Percentiles rank a stretch among this genome's conserved stretches.
Conservation (phyloP, 352 stramenopile species). For the Pythium brachiatum region DNA sequence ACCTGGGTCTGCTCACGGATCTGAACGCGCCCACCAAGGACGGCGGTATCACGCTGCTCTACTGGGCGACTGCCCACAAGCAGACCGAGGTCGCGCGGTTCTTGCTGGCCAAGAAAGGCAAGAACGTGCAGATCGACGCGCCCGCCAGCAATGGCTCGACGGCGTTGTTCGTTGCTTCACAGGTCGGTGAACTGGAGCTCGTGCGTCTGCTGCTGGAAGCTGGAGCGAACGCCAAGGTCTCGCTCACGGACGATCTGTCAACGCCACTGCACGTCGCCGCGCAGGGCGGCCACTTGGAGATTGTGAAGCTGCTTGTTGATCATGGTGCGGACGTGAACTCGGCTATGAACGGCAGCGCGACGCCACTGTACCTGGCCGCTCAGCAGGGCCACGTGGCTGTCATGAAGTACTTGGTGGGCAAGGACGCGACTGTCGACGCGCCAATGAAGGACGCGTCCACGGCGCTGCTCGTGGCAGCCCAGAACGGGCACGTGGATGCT, state of each 20-base stretch:
- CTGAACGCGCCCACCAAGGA: constrained; percentile 23
- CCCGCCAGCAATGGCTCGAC: constrained; percentile 31
- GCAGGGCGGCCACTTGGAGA: constrained; percentile 17
- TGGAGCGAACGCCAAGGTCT: constrained; percentile 50
- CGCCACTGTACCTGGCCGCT: constrained; percentile 36
- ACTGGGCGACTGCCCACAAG: constrained; percentile 30
- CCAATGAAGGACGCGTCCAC: constrained; percentile 28
- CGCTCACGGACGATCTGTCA: constrained; percentile 20
- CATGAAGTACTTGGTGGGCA: constrained; percentile 21
- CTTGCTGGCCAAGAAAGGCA: constrained; percentile 17
- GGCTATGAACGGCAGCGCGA: constrained; percentile 33
- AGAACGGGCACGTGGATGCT: constrained; percentile 26
- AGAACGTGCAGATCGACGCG: constrained; percentile 15
- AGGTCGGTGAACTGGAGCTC: constrained; percentile 56
- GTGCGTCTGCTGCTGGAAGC: constrained; percentile 58
- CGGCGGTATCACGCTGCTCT: constrained; percentile 25
- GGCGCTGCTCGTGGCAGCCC: constrained; percentile 24
- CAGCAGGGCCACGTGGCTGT: constrained; percentile 28
- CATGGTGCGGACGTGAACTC: constrained; percentile 21
- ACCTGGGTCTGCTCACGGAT: constrained; percentile 22
- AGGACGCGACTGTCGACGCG: constrained; percentile 18
- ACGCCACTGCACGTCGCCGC: constrained; percentile 25
- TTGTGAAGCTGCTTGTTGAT: constrained; percentile 26
- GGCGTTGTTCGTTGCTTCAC: constrained; percentile 47
- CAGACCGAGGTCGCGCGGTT: constrained; percentile 28